Percentiles rank a stretch among this genome's conserved stretches.
Conservation (phyloP, 2,329 filamentous ascomycete species). For the Colletotrichum tofieldiae region DNA sequence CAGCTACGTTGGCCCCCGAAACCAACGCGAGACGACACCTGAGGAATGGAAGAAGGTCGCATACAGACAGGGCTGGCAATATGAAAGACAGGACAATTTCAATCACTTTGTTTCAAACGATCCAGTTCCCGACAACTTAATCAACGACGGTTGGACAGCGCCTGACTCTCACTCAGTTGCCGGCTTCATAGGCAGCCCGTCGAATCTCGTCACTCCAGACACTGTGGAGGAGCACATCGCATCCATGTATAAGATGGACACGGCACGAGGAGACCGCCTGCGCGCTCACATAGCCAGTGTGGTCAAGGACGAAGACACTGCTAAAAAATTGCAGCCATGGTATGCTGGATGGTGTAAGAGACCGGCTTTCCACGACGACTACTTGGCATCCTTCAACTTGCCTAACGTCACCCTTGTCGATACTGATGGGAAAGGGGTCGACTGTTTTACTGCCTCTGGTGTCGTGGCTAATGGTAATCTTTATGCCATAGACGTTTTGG, state of each 20-base stretch:
- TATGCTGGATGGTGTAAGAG: conserved; percentile 76
- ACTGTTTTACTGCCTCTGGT: conserved; percentile 60
- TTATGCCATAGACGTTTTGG: conserved; percentile 60
- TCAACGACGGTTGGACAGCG: conserved; percentile 65
- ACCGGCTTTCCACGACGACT: conserved; percentile 73
- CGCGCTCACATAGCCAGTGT: conserved; percentile 62
- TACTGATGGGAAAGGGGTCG: conserved; percentile 68
- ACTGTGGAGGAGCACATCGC: conserved; percentile 59
- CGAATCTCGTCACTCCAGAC: conserved; percentile 54
- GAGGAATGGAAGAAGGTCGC: conserved; percentile 55
- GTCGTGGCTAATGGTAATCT: conserved; percentile 60
- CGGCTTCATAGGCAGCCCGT: conserved; percentile 55
- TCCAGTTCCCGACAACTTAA: conserved; percentile 53
- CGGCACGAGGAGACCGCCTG: conserved; percentile 57
- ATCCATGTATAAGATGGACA: conserved; percentile 58
- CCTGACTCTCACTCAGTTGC: conserved; percentile 51
- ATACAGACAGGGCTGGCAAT: conserved; percentile 64
- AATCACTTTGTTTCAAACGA: conserved; percentile 56
- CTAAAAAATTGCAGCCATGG: conserved; percentile 69
- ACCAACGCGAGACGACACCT: conserved; percentile 56
- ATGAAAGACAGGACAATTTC: conserved; percentile 59
- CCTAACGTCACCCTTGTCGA: conserved; percentile 73
- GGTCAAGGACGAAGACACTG: conserved; percentile 66
- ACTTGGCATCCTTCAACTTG: conserved; percentile 71
- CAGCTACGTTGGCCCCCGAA: conserved; percentile 56